A percentile compares a stretch with the other conserved stretches of the same genome.
phyloP scores from a whole-genome alignment of 371 early-diverging fungal species.

The Chytridium lagenaria region DNA sequence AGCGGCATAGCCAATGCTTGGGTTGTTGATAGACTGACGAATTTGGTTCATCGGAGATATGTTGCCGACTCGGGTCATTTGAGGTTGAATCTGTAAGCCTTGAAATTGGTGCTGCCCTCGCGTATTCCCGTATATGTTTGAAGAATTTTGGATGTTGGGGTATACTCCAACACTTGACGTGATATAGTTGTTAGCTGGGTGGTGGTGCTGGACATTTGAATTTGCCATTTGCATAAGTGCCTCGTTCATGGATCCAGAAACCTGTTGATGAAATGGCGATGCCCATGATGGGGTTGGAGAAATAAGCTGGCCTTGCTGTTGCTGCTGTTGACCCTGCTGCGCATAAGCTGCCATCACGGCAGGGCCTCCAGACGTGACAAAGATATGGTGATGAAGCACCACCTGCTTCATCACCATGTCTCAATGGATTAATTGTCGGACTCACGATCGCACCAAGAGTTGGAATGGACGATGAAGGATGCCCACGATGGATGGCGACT shows the following conservation, averaged over 20 bases:
- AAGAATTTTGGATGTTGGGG: too few relatives aligned
- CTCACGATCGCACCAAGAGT: neutral
- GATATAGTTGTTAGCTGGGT: too few relatives aligned
- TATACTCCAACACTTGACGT: too few relatives aligned
- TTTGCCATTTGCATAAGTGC: neutral
- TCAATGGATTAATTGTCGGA: neutral
- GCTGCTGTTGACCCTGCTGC: neutral
- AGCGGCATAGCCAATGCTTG: neutral
- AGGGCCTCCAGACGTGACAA: neutral
- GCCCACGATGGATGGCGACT: constrained; percentile 3
- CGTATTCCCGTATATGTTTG: neutral
- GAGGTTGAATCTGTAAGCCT: neutral
- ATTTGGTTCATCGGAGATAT: neutral
- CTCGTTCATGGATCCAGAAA: neutral
- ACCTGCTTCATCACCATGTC: neutral
- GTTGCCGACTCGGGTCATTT: neutral
- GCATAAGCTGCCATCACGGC: neutral
- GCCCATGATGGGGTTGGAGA: neutral
- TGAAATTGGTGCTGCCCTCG: neutral
- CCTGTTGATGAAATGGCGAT: neutral
- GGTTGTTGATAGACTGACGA: neutral
- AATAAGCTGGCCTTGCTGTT: neutral
- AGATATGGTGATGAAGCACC: neutral
- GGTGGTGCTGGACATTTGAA: too few relatives aligned
- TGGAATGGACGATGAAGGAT: neutral